Base-by-base conservation (phyloP, 805 yeast species). In the Cyberlindnera euphorbiiphila region DNA sequence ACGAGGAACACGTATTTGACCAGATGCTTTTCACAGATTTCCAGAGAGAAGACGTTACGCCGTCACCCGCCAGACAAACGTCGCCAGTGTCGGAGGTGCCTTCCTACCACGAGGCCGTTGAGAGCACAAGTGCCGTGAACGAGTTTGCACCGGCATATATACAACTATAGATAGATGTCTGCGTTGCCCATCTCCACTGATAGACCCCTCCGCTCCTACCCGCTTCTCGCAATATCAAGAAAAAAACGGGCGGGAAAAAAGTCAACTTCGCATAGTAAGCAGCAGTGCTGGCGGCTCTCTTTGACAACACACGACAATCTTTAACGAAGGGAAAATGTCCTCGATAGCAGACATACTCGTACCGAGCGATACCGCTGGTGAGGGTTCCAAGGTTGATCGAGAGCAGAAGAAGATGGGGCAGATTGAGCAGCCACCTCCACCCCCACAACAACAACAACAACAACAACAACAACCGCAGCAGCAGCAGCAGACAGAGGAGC, bases 1-100 rank as follows among this genome's bases (percentile, higher is more conserved):
- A 85, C 56, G 82, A 76, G 44, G 75, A 72, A 39, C 88, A 81
- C 53, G 72, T 81, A 17, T 81, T 76, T 53, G 95, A 85, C 57
- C 62, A 78, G 34, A 63, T 54, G 32, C 35, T 54, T n/a, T 50
- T 49, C 34, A 46, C 43, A 4, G 37, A 42, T 34, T 16, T 36
- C 7, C 29, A 36, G 9, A 25, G 20, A 3, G 41, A 27, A 2
- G 37, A 24, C n/a, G n/a, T n/a, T n/a, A n/a, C n/a, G n/a, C n/a
- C n/a, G n/a, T n/a, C 15, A 8, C 13, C 31, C 23, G 21, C 19
- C n/a, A 21, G 34, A 9, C 32, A 19, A 14, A 23, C 28, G 16
- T 31, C 35, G 8, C 43, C 43, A 2, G 34, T 83, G 36, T 76
- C 81, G 6, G 64, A 74, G 25, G 93, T 85, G 9, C 96, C 96